Base-by-base conservation (phyloP, 2,329 filamentous ascomycete species). In the Verticillium nonalfalfae region DNA sequence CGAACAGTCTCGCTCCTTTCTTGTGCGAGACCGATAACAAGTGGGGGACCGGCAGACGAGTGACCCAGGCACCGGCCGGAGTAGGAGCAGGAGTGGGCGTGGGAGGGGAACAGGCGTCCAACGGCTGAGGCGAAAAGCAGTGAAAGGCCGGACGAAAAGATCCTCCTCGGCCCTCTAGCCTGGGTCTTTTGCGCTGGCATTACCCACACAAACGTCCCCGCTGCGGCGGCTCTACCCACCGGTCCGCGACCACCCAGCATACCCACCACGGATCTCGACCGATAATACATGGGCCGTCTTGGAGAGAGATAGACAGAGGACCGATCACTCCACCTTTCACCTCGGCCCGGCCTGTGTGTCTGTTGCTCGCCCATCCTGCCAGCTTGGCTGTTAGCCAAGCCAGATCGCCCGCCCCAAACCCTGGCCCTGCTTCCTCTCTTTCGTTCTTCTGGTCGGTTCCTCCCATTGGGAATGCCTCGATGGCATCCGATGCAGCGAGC, bases 401-500 rank as follows among this genome's bases (percentile, higher is more conserved):
- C 45, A 21, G 45, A 50, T 50, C 18, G 21, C 10, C 45, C 13
- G 45, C n/a, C 45, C 45, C 26, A 3, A 26, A 50, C 15, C 45
- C 18, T 50, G 45, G 9, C 18, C 26, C 55, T 11, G 7, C 11
- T n/a, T 21, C 55, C 7, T 15, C 21, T n/a, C 55, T 36, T 21
- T 11, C 54, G 13, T 15, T 40, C 39, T 40, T 40, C n/a, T 18
- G 18, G 7, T 4, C 35, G 35, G 26, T 31, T 11, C 55, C 13
- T 21, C 55, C 35, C 55, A 15, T 34, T 21, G 45, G 45, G 45
- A 50, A 35, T 31, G 45, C 58, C 58, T 59, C 31, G 33, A 60
- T 60, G 59, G 40, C 59, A 54, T 50, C 61, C 61, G 63, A 65
- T 64, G 63, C 63, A 56, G 40, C 35, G 34, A 58, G 45, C 36